phyloP scores from a whole-genome alignment of 495 filamentous ascomycete species.

The Parathielavia hyrcaniae region DNA sequence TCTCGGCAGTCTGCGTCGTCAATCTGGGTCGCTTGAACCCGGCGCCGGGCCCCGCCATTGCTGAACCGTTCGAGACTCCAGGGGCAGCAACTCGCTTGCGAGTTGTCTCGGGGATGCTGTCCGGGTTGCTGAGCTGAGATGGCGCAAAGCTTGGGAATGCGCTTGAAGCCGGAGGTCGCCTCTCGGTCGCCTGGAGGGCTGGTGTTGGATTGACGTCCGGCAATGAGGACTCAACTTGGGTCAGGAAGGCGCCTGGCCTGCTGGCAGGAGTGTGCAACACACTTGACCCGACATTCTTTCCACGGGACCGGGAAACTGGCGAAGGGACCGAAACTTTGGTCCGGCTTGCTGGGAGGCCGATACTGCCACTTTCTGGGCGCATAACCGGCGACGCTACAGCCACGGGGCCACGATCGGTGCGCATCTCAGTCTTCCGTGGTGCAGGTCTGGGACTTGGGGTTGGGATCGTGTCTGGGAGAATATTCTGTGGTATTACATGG shows the following conservation, averaged over 20 bases:
- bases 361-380: not conserved
- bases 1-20: not conserved
- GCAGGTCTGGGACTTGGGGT: not conserved
- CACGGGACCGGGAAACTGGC: not conserved
- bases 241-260: not conserved
- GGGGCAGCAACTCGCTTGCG: not conserved
- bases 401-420: not conserved
- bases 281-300: not conserved
- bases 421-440: not conserved
- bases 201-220: not conserved
- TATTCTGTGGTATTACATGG: not conserved
- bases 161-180: not conserved
- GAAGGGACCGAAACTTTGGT: not conserved
- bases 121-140: constrained; percentile 15
- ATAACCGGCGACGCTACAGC: not conserved
- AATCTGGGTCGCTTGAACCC: not conserved
- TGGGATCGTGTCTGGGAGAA: not conserved
- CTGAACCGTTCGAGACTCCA: not conserved
- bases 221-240: constrained; percentile 1
- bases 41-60: not conserved
- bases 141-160: not conserved
- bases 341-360: not conserved
- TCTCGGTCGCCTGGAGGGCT: not conserved
- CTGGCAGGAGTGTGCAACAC: not conserved
- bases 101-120: constrained; percentile 13